Conservation (phyloP, 805 yeast genomes). For the Saccharomycopsis babjevae region DNA sequence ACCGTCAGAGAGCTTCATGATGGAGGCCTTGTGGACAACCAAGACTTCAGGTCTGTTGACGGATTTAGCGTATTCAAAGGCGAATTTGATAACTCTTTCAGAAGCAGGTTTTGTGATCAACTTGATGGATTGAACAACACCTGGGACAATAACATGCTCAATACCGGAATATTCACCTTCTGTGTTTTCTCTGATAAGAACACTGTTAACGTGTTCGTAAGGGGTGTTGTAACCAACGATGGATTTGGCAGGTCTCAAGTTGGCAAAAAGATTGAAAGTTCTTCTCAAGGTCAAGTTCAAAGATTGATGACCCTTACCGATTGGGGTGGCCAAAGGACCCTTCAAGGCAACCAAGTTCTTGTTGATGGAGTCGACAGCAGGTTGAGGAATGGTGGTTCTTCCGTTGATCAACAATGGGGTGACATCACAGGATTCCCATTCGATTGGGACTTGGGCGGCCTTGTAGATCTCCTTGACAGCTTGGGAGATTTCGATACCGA, state of each 20-base stretch:
- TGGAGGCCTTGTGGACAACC: conserved; percentile 97
- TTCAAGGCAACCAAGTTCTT: conserved; percentile 89
- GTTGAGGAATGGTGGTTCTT: conserved; percentile 84
- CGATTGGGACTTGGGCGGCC: conserved; percentile 93
- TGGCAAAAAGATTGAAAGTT: conserved; percentile 92
- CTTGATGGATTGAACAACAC: conserved; percentile 96
- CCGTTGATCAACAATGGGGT: conserved; percentile 89
- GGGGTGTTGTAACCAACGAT: conserved; percentile 91
- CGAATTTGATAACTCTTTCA: conserved; percentile 93
- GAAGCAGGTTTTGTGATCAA: conserved; percentile 94
- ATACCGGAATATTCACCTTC: conserved; percentile 99
- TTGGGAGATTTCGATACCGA: conserved; percentile 89
- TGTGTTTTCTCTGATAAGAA: conserved; percentile 96
- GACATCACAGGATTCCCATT: conserved; percentile 95
- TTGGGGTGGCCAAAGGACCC: conserved; percentile 98
- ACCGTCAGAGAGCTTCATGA: conserved; percentile 98
- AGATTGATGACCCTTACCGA: conserved; percentile 97
- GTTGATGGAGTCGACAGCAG: conserved; percentile 87
- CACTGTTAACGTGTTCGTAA: conserved; percentile 75
- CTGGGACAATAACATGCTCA: conserved; percentile 96
- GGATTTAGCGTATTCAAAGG: conserved; percentile 90
- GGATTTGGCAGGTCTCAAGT: conserved; percentile 94
- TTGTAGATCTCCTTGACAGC: conserved; percentile 88
- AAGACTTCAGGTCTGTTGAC: conserved; percentile 79
- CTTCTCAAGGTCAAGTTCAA: conserved; percentile 96